phyloP scores from a whole-genome alignment of 495 filamentous ascomycete genomes.

The Lichenothelia convexa region DNA sequence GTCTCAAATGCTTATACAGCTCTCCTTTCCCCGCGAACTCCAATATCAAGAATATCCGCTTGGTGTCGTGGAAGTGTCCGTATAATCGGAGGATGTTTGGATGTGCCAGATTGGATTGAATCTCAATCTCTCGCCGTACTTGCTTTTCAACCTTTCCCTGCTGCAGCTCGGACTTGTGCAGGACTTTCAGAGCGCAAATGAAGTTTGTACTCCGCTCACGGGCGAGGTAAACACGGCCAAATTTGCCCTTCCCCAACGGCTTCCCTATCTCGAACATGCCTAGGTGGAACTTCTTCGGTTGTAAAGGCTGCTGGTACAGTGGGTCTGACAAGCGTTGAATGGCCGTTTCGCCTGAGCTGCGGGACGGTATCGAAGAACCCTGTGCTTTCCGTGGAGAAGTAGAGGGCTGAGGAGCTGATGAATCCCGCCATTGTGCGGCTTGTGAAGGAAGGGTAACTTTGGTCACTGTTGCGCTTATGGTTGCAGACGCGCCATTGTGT shows the following conservation, averaged over 20 bases:
- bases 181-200: slow-evolving; percentile 89
- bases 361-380: slow-evolving; percentile 20
- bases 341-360: slow-evolving; percentile 30
- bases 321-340: slow-evolving; percentile 12
- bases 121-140: slow-evolving; percentile 91
- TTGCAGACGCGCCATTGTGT: slow-evolving; percentile 12
- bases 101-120: slow-evolving; percentile 88
- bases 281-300: slow-evolving; percentile 67
- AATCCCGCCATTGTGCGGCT: slow-evolving; percentile 41
- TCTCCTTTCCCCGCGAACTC: slow-evolving; percentile 94
- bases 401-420: too few species aligned
- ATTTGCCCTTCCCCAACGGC: slow-evolving; percentile 92
- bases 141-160: slow-evolving; percentile 92
- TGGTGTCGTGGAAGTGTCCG: slow-evolving; percentile 93
- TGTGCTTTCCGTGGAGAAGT: too few species aligned
- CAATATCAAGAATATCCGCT: slow-evolving; percentile 86
- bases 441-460: slow-evolving; percentile 50
- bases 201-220: slow-evolving; percentile 78
- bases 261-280: slow-evolving; percentile 99
- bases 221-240: slow-evolving; percentile 88
- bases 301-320: slow-evolving; percentile 38
- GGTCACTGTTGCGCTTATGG: slow-evolving; percentile 29
- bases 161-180: slow-evolving; percentile 87
- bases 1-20: slow-evolving; percentile 87
- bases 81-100: slow-evolving; percentile 89